These are phyloP conservation scores for Lactarius evosmus DNA, from an alignment of 768 basidiomycete species.

Conservation along the genomic window DNA sequence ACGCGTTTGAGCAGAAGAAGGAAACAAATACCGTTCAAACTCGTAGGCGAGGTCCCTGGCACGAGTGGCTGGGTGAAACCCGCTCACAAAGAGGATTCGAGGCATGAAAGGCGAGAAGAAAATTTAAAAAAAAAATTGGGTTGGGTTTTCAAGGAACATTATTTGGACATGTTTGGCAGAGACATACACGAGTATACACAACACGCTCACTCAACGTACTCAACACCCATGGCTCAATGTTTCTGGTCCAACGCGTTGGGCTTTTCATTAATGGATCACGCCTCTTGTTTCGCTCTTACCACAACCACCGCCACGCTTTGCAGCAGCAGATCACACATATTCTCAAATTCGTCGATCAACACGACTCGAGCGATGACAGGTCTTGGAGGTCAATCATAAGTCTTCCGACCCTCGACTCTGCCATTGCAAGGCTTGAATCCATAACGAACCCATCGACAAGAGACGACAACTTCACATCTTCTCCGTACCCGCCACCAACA, in stretches of 20 bases:
- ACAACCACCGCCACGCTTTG: background rate
- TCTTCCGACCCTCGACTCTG: slow-evolving; percentile 10
- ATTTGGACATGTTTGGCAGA: background rate
- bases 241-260: background rate
- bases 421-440: slow-evolving; percentile 2
- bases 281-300: background rate
- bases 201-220: too few species aligned
- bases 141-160: slow-evolving; percentile 1
- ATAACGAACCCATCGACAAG: background rate
- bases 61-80: slow-evolving; percentile 78
- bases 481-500: slow-evolving; percentile 35
- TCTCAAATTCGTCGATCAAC: background rate
- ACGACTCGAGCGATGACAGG: background rate
- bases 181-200: background rate
- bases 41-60: slow-evolving; percentile 82
- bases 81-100: slow-evolving; percentile 84
- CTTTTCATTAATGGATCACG: too few species aligned
- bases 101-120: slow-evolving; percentile 44
- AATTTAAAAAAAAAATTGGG: background rate
- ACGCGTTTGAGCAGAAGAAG: background rate
- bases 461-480: background rate
- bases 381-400: background rate
- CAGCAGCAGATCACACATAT: background rate
- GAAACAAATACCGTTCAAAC: slow-evolving; percentile 65
- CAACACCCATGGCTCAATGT: too few species aligned